Evolutionary conservation across 176 grass and related monocot genomes (phyloP).

Genomic region (Miscanthus lutarioriparius): DNA sequence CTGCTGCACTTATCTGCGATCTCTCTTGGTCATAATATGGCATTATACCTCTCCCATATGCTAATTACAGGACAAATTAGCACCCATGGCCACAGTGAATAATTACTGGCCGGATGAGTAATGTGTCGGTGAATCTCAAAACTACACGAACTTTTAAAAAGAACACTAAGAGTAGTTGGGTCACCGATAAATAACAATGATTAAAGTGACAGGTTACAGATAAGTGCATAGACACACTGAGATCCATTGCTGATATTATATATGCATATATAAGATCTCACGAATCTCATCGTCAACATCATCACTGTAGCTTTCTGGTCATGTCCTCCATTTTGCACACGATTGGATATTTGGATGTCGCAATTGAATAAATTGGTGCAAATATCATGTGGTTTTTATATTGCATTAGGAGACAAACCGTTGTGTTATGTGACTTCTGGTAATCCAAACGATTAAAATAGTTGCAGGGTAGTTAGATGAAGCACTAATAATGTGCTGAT

Average conservation of each 20-base stretch:
- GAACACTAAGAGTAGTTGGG: background rate
- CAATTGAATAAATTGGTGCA: background rate
- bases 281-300: constrained; percentile 36
- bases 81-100: background rate
- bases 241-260: constrained; percentile 25
- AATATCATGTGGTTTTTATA: constrained; percentile 12
- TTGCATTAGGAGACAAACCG: background rate
- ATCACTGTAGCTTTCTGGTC: constrained; percentile 34
- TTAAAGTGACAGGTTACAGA: constrained; percentile 1
- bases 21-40: background rate
- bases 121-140: background rate
- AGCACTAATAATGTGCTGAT: constrained; percentile 3
- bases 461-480: background rate
- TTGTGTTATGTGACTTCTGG: background rate
- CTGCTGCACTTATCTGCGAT: background rate
- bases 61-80: background rate
- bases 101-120: background rate
- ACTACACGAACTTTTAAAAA: background rate
- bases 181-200: background rate
- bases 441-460: constrained; percentile 20
- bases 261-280: constrained; percentile 37
- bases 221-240: constrained; percentile 25
- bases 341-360: constrained; percentile 26
- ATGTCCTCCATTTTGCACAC: background rate
- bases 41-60: background rate